These are phyloP conservation scores for Cryphonectria radicalis DNA, from an alignment of 2,329 filamentous ascomycete species.

Conservation along the genomic window DNA sequence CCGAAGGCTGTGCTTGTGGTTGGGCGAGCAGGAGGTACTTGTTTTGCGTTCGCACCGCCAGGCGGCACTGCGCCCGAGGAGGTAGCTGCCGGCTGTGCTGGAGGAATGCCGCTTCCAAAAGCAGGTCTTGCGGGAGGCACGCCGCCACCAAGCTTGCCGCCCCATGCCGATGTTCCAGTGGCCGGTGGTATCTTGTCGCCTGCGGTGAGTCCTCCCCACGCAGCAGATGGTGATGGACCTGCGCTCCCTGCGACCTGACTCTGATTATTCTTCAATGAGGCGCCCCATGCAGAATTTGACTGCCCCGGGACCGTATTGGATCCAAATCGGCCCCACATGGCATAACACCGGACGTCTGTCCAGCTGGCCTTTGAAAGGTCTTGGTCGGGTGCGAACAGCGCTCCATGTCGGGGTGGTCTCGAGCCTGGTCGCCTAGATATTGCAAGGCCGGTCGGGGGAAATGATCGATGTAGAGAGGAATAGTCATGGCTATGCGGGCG, in stretches of 20 bases:
- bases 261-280: conserved; percentile 13
- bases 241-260: background rate
- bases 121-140: conserved; percentile 9
- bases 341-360: conserved; percentile 12
- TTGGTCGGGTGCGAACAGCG: background rate
- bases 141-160: background rate
- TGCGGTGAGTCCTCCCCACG: conserved; percentile 12
- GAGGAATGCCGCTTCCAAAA: background rate
- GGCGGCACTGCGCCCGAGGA: no score
- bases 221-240: conserved; percentile 7
- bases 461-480: conserved; percentile 5
- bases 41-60: background rate
- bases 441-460: conserved; percentile 6
- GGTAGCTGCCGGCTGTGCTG: background rate
- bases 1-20: background rate
- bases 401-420: background rate
- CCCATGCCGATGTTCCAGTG: conserved; percentile 23
- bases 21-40: background rate
- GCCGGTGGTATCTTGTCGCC: conserved; percentile 22
- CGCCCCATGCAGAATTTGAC: conserved; percentile 23
- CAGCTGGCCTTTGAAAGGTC: background rate
- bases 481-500: background rate
- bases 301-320: conserved; percentile 26
- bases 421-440: background rate
- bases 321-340: conserved; percentile 25